Evolutionary conservation across 352 stramenopile species (phyloP).

Genomic region (Globisporangium abappressorium): DNA sequence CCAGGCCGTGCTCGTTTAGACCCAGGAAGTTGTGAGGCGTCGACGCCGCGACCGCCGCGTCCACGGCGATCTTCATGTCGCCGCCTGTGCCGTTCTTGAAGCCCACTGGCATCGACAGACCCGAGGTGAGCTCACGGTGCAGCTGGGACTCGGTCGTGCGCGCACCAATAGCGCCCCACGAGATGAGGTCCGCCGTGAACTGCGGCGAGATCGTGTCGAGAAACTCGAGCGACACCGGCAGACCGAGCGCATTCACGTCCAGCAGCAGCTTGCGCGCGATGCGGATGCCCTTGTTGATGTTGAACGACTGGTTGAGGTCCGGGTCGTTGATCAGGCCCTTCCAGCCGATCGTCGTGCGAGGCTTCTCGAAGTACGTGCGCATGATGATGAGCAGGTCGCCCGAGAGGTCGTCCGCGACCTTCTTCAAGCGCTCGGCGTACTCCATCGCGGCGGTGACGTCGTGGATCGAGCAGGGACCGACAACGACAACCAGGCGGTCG

Average conservation of each 20-base stretch:
- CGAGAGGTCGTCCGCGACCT: slow-evolving; percentile 65
- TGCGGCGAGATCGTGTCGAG: slow-evolving; percentile 82
- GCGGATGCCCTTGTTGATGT: slow-evolving; percentile 88
- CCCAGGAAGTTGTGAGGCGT: slow-evolving; percentile 81
- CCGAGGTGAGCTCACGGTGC: slow-evolving; percentile 86
- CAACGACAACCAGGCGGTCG: slow-evolving; percentile 78
- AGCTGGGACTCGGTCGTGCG: slow-evolving; percentile 86
- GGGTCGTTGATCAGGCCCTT: slow-evolving; percentile 91
- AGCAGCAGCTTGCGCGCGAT: slow-evolving; percentile 81
- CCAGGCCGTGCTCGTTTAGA: slow-evolving; percentile 77
- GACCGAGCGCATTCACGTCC: slow-evolving; percentile 75
- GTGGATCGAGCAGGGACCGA: slow-evolving; percentile 89
- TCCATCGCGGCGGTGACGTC: slow-evolving; percentile 83
- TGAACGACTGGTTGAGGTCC: slow-evolving; percentile 85
- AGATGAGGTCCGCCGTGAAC: slow-evolving; percentile 76
- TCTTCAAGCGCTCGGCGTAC: slow-evolving; percentile 61
- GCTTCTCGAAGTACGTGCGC: slow-evolving; percentile 91
- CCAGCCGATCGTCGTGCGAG: slow-evolving; percentile 86
- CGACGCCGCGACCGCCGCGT: slow-evolving; percentile 64
- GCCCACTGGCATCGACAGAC: slow-evolving; percentile 86
- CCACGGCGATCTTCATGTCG: slow-evolving; percentile 78
- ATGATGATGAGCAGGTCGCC: slow-evolving; percentile 87
- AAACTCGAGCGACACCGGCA: slow-evolving; percentile 78
- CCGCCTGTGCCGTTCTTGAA: slow-evolving; percentile 91
- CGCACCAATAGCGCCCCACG: slow-evolving; percentile 81